These are phyloP conservation scores for Rosa persica DNA, from an alignment of 306 rosid genomes.

Conservation along the genomic window DNA sequence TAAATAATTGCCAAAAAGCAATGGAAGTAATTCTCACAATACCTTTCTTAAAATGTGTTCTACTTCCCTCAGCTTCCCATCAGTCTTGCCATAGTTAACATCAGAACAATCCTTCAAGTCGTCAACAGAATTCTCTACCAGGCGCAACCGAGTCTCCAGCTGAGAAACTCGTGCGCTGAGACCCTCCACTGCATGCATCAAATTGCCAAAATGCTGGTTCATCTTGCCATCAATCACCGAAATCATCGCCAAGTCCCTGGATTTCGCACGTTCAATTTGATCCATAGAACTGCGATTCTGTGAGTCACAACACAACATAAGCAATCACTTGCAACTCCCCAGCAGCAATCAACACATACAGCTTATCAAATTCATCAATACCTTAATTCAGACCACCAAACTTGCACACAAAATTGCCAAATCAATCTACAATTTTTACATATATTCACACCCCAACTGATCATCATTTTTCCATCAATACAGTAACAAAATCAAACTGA, in stretches of 20 bases:
- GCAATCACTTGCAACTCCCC: slow-evolving; percentile 2
- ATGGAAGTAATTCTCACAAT: neutral
- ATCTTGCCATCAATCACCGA: slow-evolving; percentile 31
- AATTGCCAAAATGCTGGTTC: slow-evolving; percentile 24
- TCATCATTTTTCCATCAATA: neutral
- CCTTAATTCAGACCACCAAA: neutral
- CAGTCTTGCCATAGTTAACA: slow-evolving; percentile 27
- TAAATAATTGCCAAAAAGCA: neutral
- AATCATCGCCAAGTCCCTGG: slow-evolving; percentile 15
- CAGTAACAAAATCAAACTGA: too few species aligned
- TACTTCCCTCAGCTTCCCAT: slow-evolving; percentile 32
- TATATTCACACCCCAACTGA: neutral
- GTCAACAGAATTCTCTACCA: slow-evolving; percentile 31
- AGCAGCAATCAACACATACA: neutral
- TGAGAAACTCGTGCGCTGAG: slow-evolving; percentile 34
- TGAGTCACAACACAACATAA: neutral
- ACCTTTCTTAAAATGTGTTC: slow-evolving; percentile 36
- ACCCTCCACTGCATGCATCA: slow-evolving; percentile 31
- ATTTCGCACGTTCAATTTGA: neutral
- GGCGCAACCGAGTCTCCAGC: slow-evolving; percentile 34
- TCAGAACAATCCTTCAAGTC: slow-evolving; percentile 34
- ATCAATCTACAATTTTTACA: neutral
- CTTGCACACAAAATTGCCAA: neutral
- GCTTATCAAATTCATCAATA: neutral
- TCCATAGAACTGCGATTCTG: slow-evolving; percentile 16